phyloP scores from a whole-genome alignment of 2,329 filamentous ascomycete genomes.

The Fusarium longipes region DNA sequence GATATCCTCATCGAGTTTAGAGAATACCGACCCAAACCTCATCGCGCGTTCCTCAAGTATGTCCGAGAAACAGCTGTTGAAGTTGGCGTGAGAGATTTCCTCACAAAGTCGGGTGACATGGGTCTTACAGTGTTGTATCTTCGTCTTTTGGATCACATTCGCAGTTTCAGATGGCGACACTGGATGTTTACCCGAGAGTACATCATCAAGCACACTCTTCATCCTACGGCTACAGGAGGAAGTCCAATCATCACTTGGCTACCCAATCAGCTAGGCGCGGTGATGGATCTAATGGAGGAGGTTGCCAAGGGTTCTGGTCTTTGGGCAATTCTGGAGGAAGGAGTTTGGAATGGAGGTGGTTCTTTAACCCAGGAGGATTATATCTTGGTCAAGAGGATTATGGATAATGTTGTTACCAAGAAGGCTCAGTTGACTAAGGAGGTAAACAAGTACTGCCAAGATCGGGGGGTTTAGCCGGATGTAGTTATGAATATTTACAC shows the following conservation, averaged over 20 bases:
- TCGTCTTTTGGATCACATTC: slow-evolving; percentile 76
- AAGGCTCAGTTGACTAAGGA: slow-evolving; percentile 75
- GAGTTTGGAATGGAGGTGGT: slow-evolving; percentile 32
- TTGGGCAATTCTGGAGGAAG: slow-evolving; percentile 36
- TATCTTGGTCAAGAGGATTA: slow-evolving; percentile 59
- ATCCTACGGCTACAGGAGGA: slow-evolving; percentile 83
- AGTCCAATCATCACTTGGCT: slow-evolving; percentile 87
- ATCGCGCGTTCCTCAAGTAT: slow-evolving; percentile 83
- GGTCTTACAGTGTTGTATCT: slow-evolving; percentile 70
- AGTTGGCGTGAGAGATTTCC: slow-evolving; percentile 67
- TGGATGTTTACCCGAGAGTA: slow-evolving; percentile 90
- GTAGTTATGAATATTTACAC: no score
- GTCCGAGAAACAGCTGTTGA: slow-evolving; percentile 65
- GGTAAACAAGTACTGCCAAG: slow-evolving; percentile 78
- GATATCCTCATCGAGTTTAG: slow-evolving; percentile 90
- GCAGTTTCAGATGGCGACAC: slow-evolving; percentile 85
- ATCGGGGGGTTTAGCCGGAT: slow-evolving; percentile 60
- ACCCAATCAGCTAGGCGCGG: slow-evolving; percentile 81
- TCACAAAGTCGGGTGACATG: slow-evolving; percentile 46
- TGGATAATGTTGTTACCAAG: slow-evolving; percentile 74
- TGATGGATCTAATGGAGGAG: slow-evolving; percentile 75
- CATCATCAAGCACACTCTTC: slow-evolving; percentile 79
- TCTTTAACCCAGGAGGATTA: slow-evolving; percentile 31
- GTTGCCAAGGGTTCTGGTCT: slow-evolving; percentile 58
- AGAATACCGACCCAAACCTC: slow-evolving; percentile 87